These are phyloP conservation scores for Thuidium tamariscinum DNA, from an alignment of 225 moss, liverwort and hornwort species.

Conservation along the genomic window DNA sequence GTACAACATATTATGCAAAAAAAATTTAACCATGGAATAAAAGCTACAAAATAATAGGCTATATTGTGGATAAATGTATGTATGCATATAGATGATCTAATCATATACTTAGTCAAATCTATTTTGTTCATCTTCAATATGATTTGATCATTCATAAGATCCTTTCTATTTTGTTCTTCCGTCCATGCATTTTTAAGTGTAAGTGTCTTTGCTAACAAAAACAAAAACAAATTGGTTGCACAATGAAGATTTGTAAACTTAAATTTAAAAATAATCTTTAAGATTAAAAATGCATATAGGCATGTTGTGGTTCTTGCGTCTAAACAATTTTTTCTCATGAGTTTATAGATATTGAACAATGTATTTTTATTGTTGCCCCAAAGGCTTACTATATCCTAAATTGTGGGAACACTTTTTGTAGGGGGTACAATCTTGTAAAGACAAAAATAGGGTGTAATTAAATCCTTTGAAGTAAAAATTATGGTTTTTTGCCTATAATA, in stretches of 20 bases:
- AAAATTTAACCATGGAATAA: background rate
- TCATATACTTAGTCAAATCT: background rate
- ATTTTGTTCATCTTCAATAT: background rate
- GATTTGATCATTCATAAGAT: no score
- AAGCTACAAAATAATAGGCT: background rate
- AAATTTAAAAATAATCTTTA: background rate
- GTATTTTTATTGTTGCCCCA: no score
- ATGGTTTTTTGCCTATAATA: background rate
- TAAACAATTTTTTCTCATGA: background rate
- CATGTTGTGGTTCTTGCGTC: background rate
- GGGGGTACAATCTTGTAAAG: accelerated
- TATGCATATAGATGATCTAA: background rate
- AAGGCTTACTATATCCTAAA: background rate
- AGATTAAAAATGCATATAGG: background rate
- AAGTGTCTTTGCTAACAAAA: background rate
- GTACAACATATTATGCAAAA: background rate
- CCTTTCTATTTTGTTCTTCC: no score
- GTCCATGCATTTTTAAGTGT: no score
- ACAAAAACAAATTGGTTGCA: background rate
- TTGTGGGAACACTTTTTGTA: accelerated
- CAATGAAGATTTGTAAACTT: background rate
- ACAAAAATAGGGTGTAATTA: background rate
- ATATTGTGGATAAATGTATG: background rate
- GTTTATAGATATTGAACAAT: no score
- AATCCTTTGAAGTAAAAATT: background rate